A percentile compares a stretch with the other conserved stretches of the same genome.
phyloP scores from a whole-genome alignment of 805 yeast species.

The Starmerella tilneyi region DNA sequence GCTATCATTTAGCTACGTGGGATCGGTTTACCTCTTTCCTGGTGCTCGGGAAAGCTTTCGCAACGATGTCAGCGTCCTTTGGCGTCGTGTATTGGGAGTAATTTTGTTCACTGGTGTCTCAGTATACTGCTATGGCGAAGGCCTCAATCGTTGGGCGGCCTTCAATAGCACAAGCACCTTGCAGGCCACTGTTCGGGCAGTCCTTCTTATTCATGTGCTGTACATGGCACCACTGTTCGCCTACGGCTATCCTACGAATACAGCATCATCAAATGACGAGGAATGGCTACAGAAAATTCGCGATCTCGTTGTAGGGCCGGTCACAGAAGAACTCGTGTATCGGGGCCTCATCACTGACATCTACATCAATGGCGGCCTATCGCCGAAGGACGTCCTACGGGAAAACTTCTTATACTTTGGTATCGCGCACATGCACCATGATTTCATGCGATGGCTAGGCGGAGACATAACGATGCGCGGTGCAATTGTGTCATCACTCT shows the following conservation, averaged over 20 bases:
- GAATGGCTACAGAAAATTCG: constrained; percentile 35
- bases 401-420: constrained; percentile 61
- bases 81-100: constrained; percentile 18
- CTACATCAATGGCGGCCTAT: constrained; percentile 24
- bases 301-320: constrained; percentile 58
- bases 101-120: constrained; percentile 3
- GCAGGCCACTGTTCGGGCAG: not conserved
- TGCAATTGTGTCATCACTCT: constrained; percentile 31
- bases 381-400: constrained; percentile 27
- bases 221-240: constrained; percentile 12
- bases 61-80: constrained; percentile 10
- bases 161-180: not conserved
- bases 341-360: constrained; percentile 39
- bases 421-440: constrained; percentile 72
- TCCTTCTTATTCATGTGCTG: constrained; percentile 5
- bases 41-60: constrained; percentile 15
- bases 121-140: constrained; percentile 3
- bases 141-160: constrained; percentile 9
- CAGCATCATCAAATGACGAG: not conserved
- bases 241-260: constrained; percentile 6
- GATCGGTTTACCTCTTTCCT: constrained; percentile 22
- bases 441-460: constrained; percentile 37
- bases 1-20: constrained; percentile 17
- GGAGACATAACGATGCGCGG: constrained; percentile 12
- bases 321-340: constrained; percentile 68